Evolutionary conservation across 805 yeast genomes (phyloP), one percentile per base, ranked within the genome.

Genomic region (Teunomyces gatunensis): DNA sequence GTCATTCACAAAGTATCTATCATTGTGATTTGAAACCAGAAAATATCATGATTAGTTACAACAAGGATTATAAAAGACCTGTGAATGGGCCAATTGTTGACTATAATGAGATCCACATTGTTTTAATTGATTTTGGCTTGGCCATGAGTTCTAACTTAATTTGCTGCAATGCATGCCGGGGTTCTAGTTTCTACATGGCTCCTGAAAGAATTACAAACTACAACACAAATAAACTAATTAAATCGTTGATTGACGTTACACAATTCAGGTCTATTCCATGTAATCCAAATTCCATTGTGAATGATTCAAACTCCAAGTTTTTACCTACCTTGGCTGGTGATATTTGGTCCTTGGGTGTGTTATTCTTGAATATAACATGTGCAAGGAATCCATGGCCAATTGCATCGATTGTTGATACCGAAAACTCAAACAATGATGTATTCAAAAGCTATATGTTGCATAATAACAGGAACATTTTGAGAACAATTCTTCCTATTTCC

Each of bases 371-470:
- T 62, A 71, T 91, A 45, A 77, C 88, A 9, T 87, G 95, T 54
- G 84, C 87, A 36, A 77, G 96, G 63, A 91, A 90, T 58, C 96
- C 97, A 25, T 90, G 97, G 97, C 79, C 88, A 44, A 82, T 84
- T 55, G 95, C 96, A 9, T 78, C 85, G 45, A 69, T 80, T 34
- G 60, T 59, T 9, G 77, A 77, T 39, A 89, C 84, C 57, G 68
- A 44, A 10, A 20, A 21, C 34, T 77, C 34, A 79, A 48, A 45
- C 25, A 65, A 63, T 37, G 66, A 64, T 36, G 76, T 95, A 0
- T 90, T 86, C 66, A 71, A 71, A 49, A 83, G 82, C 21, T 91
- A 78, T 63, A 71, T 81, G 30, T 69, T 76, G 42, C 80, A 82
- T 52, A 75, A 81, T 10, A 57, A 54, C 18, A 50, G 53, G 39